A percentile compares a stretch with the other conserved stretches of the same genome.
phyloP scores from a whole-genome alignment of 805 yeast genomes.

The Isabelozyma rhagii region DNA sequence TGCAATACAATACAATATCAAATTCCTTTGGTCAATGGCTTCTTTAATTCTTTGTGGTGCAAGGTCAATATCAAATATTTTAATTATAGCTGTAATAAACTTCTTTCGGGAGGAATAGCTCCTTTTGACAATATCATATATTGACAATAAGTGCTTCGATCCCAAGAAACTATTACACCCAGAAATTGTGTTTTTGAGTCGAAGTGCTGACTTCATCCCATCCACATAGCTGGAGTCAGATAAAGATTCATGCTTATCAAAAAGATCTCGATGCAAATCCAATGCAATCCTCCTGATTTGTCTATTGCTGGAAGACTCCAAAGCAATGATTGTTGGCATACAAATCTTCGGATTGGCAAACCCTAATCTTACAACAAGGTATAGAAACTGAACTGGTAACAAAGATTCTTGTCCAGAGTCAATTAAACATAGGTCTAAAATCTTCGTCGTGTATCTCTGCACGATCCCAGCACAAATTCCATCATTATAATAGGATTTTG shows the following conservation, averaged over 20 bases:
- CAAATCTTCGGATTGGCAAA: conserved; percentile 72
- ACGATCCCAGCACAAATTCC: conserved; percentile 73
- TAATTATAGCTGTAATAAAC: conserved; percentile 30
- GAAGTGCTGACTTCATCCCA: conserved; percentile 56
- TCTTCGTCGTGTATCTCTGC: conserved; percentile 53
- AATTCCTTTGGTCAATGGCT: conserved; percentile 16
- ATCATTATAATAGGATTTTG: conserved; percentile 51
- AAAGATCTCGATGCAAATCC: conserved; percentile 52
- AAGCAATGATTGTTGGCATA: conserved; percentile 66
- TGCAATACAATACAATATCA: conserved; percentile 21
- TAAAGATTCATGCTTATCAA: conserved; percentile 67
- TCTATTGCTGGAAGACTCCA: conserved; percentile 51
- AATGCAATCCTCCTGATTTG: conserved; percentile 47
- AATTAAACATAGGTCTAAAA: conserved; percentile 48
- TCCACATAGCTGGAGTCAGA: conserved; percentile 63
- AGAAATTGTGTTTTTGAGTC: conserved; percentile 3
- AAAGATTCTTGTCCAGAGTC: conserved; percentile 46
- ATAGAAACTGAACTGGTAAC: conserved; percentile 53
- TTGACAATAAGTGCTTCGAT: neutral
- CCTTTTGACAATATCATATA: conserved; percentile 31
- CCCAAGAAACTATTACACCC: too few relatives aligned
- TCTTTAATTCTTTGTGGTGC: conserved; percentile 2
- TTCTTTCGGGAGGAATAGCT: conserved; percentile 36
- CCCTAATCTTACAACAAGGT: conserved; percentile 58
- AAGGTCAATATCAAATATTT: conserved; percentile 10